These are phyloP conservation scores for Fonsecaea pedrosoi DNA, from an alignment of 2,329 filamentous ascomycete genomes.

Conservation along the genomic window DNA sequence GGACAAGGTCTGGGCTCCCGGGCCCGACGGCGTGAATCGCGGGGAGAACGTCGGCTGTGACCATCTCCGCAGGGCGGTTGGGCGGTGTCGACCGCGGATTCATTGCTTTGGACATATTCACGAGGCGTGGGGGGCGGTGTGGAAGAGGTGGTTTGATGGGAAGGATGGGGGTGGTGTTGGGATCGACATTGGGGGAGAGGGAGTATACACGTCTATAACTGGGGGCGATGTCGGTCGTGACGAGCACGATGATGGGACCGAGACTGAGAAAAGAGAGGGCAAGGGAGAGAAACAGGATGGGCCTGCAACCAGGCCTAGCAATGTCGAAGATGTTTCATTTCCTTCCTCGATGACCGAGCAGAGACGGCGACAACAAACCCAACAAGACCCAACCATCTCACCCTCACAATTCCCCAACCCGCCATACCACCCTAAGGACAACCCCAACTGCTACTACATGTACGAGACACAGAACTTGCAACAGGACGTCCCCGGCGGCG, in stretches of 20 bases:
- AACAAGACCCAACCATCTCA: neutral
- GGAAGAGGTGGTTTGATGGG: constrained; percentile 28
- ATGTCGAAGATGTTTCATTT: no score
- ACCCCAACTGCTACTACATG: constrained; percentile 5
- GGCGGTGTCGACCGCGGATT: constrained; percentile 59
- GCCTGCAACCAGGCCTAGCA: neutral
- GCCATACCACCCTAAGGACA: neutral
- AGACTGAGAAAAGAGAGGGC: neutral
- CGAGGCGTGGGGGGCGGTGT: constrained; percentile 34
- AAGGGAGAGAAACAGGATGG: neutral
- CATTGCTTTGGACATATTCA: constrained; percentile 58
- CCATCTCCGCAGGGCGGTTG: constrained; percentile 59
- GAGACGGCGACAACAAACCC: neutral
- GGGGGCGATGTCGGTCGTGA: neutral
- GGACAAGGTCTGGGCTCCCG: constrained; percentile 48
- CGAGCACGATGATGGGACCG: neutral
- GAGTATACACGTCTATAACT: neutral
- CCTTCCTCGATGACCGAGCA: neutral
- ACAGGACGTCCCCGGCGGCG: neutral
- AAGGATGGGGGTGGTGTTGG: no score
- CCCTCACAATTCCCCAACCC: neutral
- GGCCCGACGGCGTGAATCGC: neutral
- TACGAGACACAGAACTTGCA: neutral
- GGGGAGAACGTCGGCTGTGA: constrained; percentile 60
- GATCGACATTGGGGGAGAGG: neutral